Conservation (phyloP, 2,329 filamentous ascomycete species). For the Trichoderma semiorbis region DNA sequence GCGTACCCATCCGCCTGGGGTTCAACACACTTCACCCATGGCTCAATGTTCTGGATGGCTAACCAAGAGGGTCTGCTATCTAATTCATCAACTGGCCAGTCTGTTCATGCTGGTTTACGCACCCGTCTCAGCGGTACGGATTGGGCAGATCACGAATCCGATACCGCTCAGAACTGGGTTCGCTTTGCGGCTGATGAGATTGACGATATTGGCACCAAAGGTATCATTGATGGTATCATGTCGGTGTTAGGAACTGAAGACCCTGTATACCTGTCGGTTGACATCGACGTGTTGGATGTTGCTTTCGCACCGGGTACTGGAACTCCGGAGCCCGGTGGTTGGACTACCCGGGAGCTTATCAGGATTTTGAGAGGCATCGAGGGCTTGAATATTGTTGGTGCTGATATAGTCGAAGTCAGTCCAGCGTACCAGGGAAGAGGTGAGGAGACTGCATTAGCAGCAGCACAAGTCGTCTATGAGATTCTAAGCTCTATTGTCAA, state of each 20-base stretch:
- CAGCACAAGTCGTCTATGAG: constrained; percentile 81
- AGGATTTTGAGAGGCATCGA: constrained; percentile 79
- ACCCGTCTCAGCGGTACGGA: constrained; percentile 68
- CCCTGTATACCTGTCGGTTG: constrained; percentile 75
- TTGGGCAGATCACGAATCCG: constrained; percentile 67
- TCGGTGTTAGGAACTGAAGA: constrained; percentile 68
- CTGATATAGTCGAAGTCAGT: constrained; percentile 76
- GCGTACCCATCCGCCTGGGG: constrained; percentile 62
- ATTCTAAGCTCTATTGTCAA: constrained; percentile 75
- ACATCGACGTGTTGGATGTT: constrained; percentile 86
- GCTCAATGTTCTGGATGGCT: constrained; percentile 88
- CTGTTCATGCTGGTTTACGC: constrained; percentile 78
- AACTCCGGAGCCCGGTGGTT: constrained; percentile 86
- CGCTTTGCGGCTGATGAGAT: constrained; percentile 80
- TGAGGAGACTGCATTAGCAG: constrained; percentile 79
- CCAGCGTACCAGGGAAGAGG: constrained; percentile 78
- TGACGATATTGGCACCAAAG: constrained; percentile 72
- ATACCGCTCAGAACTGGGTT: constrained; percentile 72
- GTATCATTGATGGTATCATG: constrained; percentile 69
- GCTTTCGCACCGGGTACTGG: constrained; percentile 67
- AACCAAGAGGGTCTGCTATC: constrained; percentile 74
- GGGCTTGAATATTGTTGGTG: constrained; percentile 78
- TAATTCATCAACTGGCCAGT: constrained; percentile 65
- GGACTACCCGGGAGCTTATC: constrained; percentile 86
- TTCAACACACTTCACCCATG: constrained; percentile 69